Percentiles rank a stretch among this genome's conserved stretches.
phyloP scores from a whole-genome alignment of 208 protist genomes.

The Trypanosoma lewisi region DNA sequence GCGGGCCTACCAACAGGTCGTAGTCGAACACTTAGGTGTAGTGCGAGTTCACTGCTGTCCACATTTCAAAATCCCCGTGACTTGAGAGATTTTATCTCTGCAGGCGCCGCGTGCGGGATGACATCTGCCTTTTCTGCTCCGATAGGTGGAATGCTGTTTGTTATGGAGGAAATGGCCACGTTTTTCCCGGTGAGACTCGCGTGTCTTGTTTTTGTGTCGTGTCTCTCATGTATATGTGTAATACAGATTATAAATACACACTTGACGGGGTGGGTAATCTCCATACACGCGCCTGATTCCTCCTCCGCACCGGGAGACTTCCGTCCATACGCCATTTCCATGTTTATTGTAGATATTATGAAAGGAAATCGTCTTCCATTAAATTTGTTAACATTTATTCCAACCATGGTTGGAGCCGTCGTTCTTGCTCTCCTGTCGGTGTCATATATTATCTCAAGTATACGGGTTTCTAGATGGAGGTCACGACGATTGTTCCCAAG shows the following conservation, averaged over 20 bases:
- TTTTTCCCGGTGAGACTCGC: constrained; percentile 75
- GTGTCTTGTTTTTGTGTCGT: constrained; percentile 84
- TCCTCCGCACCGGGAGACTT: constrained; percentile 26
- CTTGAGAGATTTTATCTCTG: constrained; percentile 87
- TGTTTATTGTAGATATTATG: constrained; percentile 62
- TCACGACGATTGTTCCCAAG: constrained; percentile 40
- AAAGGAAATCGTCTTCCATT: constrained; percentile 40
- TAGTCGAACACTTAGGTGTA: constrained; percentile 54
- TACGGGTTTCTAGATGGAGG: constrained; percentile 59
- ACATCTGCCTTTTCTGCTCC: constrained; percentile 89
- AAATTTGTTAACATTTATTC: constrained; percentile 62
- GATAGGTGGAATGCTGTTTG: constrained; percentile 89
- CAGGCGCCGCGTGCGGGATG: constrained; percentile 88
- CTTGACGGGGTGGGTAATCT: constrained; percentile 45
- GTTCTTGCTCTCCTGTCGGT: constrained; percentile 57
- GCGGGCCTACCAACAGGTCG: constrained; percentile 79
- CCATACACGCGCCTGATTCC: constrained; percentile 14
- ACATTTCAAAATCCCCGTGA: constrained; percentile 75
- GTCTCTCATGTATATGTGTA: constrained; percentile 75
- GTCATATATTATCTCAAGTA: constrained; percentile 67
- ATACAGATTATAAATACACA: constrained; percentile 66
- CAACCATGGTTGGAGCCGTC: constrained; percentile 61
- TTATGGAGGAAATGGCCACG: constrained; percentile 88
- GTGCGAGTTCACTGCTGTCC: constrained; percentile 48
- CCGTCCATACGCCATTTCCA: constrained; percentile 38